A percentile compares a stretch with the other conserved stretches of the same genome.
Conservation (phyloP, 2,329 filamentous ascomycete genomes). For the Penicillium sp. region DNA sequence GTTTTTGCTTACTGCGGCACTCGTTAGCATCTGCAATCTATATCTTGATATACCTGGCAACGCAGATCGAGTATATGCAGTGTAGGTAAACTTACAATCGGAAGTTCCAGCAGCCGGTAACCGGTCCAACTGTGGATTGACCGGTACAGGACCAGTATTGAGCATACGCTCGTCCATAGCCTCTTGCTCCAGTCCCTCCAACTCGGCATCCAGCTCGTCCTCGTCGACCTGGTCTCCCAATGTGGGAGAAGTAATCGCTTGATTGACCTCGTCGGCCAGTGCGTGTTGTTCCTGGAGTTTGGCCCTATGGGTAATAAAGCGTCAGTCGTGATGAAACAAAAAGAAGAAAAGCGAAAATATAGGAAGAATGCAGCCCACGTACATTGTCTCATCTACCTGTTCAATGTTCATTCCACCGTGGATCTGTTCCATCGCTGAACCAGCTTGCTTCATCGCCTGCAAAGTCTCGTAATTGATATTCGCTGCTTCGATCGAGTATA, state of each 20-base stretch:
- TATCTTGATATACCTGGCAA: not conserved
- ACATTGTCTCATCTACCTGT: constrained; percentile 95
- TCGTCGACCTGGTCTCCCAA: constrained; percentile 76
- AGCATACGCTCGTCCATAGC: constrained; percentile 92
- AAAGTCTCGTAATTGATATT: constrained; percentile 99
- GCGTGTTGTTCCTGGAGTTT: constrained; percentile 87
- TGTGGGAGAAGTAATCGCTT: constrained; percentile 73
- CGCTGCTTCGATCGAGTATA: constrained; percentile 94
- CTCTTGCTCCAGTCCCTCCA: constrained; percentile 87
- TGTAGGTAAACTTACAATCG: constrained; percentile 65
- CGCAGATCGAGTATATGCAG: not conserved
- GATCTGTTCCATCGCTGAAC: constrained; percentile 88
- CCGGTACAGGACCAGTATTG: constrained; percentile 80
- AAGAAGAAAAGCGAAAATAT: not conserved
- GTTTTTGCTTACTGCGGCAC: constrained; percentile 40
- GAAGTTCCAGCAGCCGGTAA: constrained; percentile 73
- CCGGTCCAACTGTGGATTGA: constrained; percentile 73
- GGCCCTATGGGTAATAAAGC: constrained; percentile 62
- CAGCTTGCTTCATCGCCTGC: constrained; percentile 88
- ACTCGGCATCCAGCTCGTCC: constrained; percentile 78
- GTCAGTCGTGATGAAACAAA: not conserved
- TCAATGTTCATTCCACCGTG: constrained; percentile 88
- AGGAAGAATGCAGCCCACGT: constrained; percentile 44
- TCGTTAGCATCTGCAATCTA: constrained; percentile 7
- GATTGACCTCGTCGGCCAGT: constrained; percentile 89